phyloP scores from a whole-genome alignment of 2,329 filamentous ascomycete genomes.

The Botryotinia convoluta region DNA sequence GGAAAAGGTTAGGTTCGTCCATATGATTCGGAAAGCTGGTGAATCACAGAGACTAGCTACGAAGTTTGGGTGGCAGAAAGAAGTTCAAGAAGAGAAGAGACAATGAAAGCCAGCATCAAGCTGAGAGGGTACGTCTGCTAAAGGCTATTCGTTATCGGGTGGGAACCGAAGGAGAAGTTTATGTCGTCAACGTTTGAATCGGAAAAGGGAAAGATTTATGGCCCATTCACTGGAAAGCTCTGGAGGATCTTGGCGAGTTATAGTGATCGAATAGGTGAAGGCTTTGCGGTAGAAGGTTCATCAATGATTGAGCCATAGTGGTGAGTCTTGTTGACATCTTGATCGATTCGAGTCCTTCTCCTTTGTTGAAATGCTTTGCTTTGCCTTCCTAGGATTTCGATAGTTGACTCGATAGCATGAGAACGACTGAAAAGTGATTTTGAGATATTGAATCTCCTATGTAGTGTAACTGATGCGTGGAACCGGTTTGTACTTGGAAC shows the following conservation, averaged over 20 bases:
- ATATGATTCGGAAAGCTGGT: not conserved
- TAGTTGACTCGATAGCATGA: not conserved
- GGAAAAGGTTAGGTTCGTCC: not conserved
- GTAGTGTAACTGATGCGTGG: not conserved
- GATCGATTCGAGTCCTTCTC: not conserved
- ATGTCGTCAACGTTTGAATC: not conserved
- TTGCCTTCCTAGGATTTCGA: not conserved
- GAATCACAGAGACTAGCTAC: not conserved
- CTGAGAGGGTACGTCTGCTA: not conserved
- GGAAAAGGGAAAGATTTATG: not conserved
- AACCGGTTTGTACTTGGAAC: not conserved
- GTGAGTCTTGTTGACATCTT: not conserved
- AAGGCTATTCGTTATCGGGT: not conserved
- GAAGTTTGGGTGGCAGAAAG: not conserved
- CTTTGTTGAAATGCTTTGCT: not conserved
- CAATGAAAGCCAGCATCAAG: not conserved
- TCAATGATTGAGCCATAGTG: not conserved
- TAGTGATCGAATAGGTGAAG: not conserved
- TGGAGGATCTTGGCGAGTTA: not conserved
- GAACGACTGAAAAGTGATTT: not conserved
- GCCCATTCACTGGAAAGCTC: not conserved
- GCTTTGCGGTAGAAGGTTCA: not conserved
- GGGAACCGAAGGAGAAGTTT: not conserved
- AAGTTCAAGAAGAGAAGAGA: not conserved
- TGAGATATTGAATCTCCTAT: not conserved